Percentiles rank a stretch among this genome's conserved stretches.
phyloP scores from a whole-genome alignment of 2,329 filamentous ascomycete species.

The Huntiella omanensis region DNA sequence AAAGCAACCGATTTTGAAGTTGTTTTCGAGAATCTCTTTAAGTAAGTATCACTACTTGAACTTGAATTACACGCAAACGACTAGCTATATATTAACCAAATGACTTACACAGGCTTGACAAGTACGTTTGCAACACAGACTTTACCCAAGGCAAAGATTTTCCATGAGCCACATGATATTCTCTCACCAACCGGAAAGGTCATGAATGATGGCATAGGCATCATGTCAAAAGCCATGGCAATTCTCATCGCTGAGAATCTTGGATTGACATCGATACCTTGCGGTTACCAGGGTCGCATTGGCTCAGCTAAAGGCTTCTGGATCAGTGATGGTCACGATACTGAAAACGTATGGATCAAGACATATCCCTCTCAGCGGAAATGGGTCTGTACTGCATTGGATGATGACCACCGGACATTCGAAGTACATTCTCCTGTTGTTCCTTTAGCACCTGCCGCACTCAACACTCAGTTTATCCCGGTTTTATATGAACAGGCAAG shows the following conservation, averaged over 20 bases:
- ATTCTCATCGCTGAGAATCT: constrained; percentile 30
- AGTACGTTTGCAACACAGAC: constrained; percentile 28
- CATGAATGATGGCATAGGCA: constrained; percentile 50
- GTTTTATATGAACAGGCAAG: constrained; percentile 44
- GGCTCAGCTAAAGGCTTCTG: constrained; percentile 61
- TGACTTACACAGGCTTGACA: constrained; percentile 27
- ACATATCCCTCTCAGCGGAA: constrained; percentile 51
- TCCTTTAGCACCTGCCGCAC: constrained; percentile 28
- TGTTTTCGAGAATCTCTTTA: constrained; percentile 38
- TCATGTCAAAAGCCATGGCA: constrained; percentile 43
- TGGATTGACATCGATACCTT: constrained; percentile 34
- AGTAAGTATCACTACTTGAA: constrained; percentile 20
- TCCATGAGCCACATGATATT: constrained; percentile 20
- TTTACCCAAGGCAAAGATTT: constrained; percentile 29
- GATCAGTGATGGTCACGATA: constrained; percentile 37
- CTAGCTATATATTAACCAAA: background rate
- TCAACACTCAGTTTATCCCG: constrained; percentile 52
- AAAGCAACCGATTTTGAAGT: constrained; percentile 30
- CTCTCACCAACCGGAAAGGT: constrained; percentile 23
- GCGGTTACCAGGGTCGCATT: constrained; percentile 50
- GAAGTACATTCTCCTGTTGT: constrained; percentile 37
- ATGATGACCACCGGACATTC: constrained; percentile 39
- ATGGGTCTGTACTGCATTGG: constrained; percentile 34
- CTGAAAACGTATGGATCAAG: constrained; percentile 42
- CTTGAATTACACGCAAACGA: too few species aligned